These are phyloP conservation scores for Fusarium sulawesiense DNA, from an alignment of 2,329 filamentous ascomycete species.

Conservation along the genomic window DNA sequence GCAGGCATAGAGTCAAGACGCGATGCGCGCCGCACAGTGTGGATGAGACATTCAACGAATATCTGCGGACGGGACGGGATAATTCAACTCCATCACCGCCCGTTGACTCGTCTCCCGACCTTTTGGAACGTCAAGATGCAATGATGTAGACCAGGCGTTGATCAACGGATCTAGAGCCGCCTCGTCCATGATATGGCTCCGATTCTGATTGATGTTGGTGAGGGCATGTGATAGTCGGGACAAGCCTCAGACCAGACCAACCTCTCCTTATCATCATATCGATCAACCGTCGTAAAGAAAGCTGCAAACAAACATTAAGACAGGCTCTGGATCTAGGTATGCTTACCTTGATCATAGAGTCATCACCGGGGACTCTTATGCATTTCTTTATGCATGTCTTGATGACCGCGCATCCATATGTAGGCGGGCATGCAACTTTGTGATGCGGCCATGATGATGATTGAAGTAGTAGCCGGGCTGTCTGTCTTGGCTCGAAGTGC, in stretches of 20 bases:
- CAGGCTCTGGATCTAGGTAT: background rate
- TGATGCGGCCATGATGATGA: conserved; percentile 26
- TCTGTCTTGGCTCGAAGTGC: conserved; percentile 10
- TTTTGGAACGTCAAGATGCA: background rate
- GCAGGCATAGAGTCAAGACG: background rate
- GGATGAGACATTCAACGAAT: conserved; percentile 2
- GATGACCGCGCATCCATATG: background rate
- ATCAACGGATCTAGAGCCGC: conserved; percentile 1
- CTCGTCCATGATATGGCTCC: background rate
- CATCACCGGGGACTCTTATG: background rate
- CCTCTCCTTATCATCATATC: conserved; percentile 1
- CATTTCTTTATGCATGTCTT: background rate
- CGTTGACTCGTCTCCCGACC: background rate
- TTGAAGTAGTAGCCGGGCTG: background rate
- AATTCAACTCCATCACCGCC: background rate
- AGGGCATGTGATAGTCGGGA: conserved; percentile 19
- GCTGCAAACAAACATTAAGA: background rate
- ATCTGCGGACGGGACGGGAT: background rate
- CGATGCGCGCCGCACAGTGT: conserved; percentile 24
- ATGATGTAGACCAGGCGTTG: background rate
- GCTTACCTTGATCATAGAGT: background rate
- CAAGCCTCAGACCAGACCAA: conserved; percentile 14
- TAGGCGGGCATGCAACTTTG: conserved; percentile 10
- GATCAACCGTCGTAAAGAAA: conserved; percentile 3
- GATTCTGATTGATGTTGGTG: background rate